phyloP scores from a whole-genome alignment of 2,329 filamentous ascomycete genomes.

The Fusarium compactum region DNA sequence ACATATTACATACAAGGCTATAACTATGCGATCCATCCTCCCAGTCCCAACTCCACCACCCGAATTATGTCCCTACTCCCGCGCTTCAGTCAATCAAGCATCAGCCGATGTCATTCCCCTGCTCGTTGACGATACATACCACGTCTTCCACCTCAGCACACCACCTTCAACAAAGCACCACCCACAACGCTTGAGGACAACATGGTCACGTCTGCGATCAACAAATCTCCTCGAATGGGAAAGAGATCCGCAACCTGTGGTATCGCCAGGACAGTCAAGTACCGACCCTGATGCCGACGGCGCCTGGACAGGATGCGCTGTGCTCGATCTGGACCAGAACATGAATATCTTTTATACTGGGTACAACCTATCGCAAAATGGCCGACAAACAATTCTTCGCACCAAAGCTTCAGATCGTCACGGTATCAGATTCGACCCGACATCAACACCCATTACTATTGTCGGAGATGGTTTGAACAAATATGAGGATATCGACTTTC shows the following conservation, averaged over 20 bases:
- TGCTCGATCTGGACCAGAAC: slow-evolving; percentile 48
- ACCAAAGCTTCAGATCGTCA: slow-evolving; percentile 45
- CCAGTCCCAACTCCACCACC: slow-evolving; percentile 44
- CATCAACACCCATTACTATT: slow-evolving; percentile 42
- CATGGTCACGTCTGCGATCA: slow-evolving; percentile 50
- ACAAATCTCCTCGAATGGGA: slow-evolving; percentile 49
- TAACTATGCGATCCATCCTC: slow-evolving; percentile 37
- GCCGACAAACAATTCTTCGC: slow-evolving; percentile 52
- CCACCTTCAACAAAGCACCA: slow-evolving; percentile 51
- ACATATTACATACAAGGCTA: not conserved
- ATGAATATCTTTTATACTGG: slow-evolving; percentile 56
- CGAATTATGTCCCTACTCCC: slow-evolving; percentile 45
- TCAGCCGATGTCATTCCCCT: slow-evolving; percentile 54
- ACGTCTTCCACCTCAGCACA: slow-evolving; percentile 53
- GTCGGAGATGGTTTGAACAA: slow-evolving; percentile 34
- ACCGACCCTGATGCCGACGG: slow-evolving; percentile 50
- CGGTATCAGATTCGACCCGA: slow-evolving; percentile 45
- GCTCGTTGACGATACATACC: slow-evolving; percentile 53
- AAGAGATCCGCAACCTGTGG: slow-evolving; percentile 43
- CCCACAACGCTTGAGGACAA: slow-evolving; percentile 49
- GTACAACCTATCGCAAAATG: slow-evolving; percentile 49
- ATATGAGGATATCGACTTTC: slow-evolving; percentile 53
- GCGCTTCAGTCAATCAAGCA: slow-evolving; percentile 47
- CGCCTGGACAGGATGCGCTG: slow-evolving; percentile 52
- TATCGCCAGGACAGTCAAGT: slow-evolving; percentile 39